Evolutionary conservation across 805 yeast species (phyloP).

Genomic region (Starmera pachycereana): DNA sequence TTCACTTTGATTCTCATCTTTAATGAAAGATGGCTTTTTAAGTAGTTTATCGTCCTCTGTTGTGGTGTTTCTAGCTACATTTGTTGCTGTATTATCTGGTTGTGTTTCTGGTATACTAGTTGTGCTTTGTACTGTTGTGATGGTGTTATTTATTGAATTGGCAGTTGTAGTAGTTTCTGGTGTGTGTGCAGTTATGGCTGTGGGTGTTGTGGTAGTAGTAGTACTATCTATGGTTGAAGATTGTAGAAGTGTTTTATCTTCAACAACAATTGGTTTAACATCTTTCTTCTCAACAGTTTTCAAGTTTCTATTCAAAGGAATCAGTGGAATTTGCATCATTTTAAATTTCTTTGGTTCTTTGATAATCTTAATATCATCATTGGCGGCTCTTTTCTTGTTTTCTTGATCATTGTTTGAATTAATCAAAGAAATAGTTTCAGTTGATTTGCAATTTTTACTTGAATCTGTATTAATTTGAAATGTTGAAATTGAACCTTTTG

Average conservation of each 20-base stretch:
- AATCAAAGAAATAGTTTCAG: not conserved
- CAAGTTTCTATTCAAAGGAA: conserved; percentile 7
- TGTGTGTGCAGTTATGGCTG: not conserved
- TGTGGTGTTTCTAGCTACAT: not conserved
- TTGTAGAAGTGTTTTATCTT: not conserved
- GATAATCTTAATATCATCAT: not conserved
- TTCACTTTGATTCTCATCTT: not conserved
- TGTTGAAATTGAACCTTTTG: conserved; percentile 20
- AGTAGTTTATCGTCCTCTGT: too few species aligned
- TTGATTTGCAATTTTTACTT: not conserved
- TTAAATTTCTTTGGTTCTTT: conserved; percentile 12
- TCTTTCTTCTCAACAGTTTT: not conserved
- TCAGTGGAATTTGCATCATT: conserved; percentile 11
- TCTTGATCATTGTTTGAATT: not conserved
- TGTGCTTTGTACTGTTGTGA: not conserved
- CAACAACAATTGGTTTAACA: not conserved
- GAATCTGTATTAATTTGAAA: conserved; percentile 16
- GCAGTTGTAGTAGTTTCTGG: not conserved
- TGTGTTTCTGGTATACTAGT: not conserved
- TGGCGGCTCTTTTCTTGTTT: not conserved
- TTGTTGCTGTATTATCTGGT: not conserved
- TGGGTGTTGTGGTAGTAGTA: not conserved
- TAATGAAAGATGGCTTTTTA: not conserved
- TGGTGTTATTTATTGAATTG: not conserved
- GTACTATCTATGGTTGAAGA: not conserved